These are phyloP conservation scores for Raphanus hybrid DNA, from an alignment of 441 rosid genomes.

Conservation along the genomic window DNA sequence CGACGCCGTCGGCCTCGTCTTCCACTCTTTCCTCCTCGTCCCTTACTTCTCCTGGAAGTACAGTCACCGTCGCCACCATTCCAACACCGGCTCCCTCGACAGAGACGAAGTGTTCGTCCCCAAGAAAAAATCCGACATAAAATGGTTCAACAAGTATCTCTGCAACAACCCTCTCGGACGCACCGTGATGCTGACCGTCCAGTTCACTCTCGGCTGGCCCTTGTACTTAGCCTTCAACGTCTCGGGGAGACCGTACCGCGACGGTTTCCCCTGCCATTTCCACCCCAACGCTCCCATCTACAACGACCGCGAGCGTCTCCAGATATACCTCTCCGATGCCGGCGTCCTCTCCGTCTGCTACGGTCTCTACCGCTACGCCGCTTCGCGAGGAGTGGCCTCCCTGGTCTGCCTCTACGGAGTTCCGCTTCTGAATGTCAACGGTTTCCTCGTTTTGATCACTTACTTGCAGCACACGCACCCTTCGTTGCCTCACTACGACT, in stretches of 20 bases:
- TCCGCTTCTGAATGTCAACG: slow-evolving; percentile 79
- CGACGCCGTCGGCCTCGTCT: slow-evolving; percentile 78
- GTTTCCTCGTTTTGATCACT: slow-evolving; percentile 79
- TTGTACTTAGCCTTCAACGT: slow-evolving; percentile 80
- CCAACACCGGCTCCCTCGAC: slow-evolving; percentile 87
- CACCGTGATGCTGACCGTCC: slow-evolving; percentile 51
- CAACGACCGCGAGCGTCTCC: slow-evolving; percentile 73
- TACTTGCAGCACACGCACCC: slow-evolving; percentile 93
- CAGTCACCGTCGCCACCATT: slow-evolving; percentile 96
- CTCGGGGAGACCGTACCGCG: slow-evolving; percentile 74
- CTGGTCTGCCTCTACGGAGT: slow-evolving; percentile 76
- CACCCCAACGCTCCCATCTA: slow-evolving; percentile 84
- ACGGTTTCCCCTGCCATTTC: slow-evolving; percentile 77
- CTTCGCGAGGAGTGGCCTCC: slow-evolving; percentile 67
- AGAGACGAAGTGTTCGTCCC: slow-evolving; percentile 81
- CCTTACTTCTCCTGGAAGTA: slow-evolving; percentile 98
- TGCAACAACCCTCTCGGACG: slow-evolving; percentile 90
- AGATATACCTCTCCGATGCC: slow-evolving; percentile 74
- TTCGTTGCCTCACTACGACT: slow-evolving; percentile 84
- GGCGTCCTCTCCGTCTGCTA: slow-evolving; percentile 68
- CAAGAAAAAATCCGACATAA: slow-evolving; percentile 55
- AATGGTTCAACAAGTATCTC: slow-evolving; percentile 75
- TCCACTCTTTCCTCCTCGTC: slow-evolving; percentile 83
- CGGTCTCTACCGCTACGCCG: slow-evolving; percentile 65
- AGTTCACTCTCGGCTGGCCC: slow-evolving; percentile 93